Percentiles rank a stretch among this genome's conserved stretches.
Evolutionary conservation across 306 rosid genomes (phyloP).

Genomic region (Citrullus colocynthis): DNA sequence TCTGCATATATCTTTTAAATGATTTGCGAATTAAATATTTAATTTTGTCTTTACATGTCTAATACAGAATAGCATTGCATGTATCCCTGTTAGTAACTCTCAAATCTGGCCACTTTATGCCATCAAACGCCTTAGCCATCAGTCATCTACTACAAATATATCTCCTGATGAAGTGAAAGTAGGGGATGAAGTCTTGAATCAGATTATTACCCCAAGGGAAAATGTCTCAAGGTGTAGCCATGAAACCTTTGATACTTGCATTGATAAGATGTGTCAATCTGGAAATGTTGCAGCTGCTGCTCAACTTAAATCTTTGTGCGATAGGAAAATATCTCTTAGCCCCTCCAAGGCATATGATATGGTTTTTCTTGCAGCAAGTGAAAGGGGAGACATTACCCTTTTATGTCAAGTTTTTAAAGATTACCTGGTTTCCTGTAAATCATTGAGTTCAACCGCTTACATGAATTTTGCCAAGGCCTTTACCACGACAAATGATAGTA

Average conservation of each 20-base stretch:
- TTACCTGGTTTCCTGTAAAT: conserved; percentile 21
- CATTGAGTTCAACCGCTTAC: conserved; percentile 32
- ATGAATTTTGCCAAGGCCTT: conserved; percentile 49
- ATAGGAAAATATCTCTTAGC: conserved; percentile 22
- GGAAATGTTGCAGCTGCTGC: conserved; percentile 32
- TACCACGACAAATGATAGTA: conserved; percentile 26
- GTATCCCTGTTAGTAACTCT: conserved; percentile 10
- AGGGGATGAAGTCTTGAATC: conserved; percentile 21
- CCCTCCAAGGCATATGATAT: conserved; percentile 23
- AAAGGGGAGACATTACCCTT: conserved; percentile 35
- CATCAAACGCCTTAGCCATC: conserved; percentile 16
- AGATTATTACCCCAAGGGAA: conserved; percentile 27
- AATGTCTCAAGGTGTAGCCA: conserved; percentile 17
- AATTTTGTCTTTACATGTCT: conserved; percentile 1
- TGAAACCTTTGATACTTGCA: conserved; percentile 16
- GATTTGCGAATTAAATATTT: not conserved
- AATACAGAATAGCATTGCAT: conserved; percentile 10
- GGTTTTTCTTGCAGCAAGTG: conserved; percentile 40
- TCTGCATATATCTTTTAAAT: not conserved
- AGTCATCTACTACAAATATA: conserved; percentile 24
- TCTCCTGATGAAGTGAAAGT: conserved; percentile 26
- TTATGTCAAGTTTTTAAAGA: conserved; percentile 41
- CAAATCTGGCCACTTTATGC: conserved; percentile 13
- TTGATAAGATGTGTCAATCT: conserved; percentile 23
- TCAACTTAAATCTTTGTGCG: conserved; percentile 29